Percentiles rank a stretch among this genome's conserved stretches.
Evolutionary conservation across 495 filamentous ascomycete species (phyloP).

Genomic region (Glutinoglossum americanum): DNA sequence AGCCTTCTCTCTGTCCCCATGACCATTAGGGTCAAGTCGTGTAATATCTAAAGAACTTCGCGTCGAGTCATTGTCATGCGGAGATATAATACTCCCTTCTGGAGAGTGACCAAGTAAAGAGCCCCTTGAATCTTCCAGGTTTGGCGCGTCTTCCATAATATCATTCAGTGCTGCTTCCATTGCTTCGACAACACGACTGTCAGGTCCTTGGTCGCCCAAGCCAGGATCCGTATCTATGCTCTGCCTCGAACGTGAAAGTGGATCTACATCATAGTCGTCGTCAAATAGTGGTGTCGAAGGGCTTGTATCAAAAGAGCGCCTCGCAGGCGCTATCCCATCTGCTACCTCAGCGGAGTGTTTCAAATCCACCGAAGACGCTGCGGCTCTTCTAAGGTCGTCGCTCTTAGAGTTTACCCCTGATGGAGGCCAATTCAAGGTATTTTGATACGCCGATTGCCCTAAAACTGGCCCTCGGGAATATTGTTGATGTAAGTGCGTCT

Average conservation of each 20-base stretch:
- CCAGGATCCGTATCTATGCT: slow-evolving; percentile 24
- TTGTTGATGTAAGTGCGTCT: slow-evolving; percentile 2
- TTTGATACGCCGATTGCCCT: background rate
- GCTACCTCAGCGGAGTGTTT: slow-evolving; percentile 17
- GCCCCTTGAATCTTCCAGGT: slow-evolving; percentile 35
- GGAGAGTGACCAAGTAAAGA: slow-evolving; percentile 25
- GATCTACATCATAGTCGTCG: slow-evolving; percentile 44
- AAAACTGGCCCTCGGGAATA: background rate
- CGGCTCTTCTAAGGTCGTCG: slow-evolving; percentile 32
- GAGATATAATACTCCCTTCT: slow-evolving; percentile 2
- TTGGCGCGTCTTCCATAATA: slow-evolving; percentile 65
- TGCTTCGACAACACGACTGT: slow-evolving; percentile 53
- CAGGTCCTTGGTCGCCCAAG: slow-evolving; percentile 11
- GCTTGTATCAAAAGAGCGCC: slow-evolving; percentile 36
- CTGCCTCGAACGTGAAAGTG: slow-evolving; percentile 34
- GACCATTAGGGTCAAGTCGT: slow-evolving; percentile 6
- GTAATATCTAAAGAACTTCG: slow-evolving; percentile 33
- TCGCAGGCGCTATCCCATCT: slow-evolving; percentile 19
- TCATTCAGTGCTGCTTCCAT: slow-evolving; percentile 90
- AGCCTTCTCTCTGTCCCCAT: slow-evolving; percentile 28
- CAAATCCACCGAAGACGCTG: slow-evolving; percentile 36
- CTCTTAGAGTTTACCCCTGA: slow-evolving; percentile 12
- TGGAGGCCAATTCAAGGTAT: slow-evolving; percentile 12
- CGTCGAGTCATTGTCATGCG: slow-evolving; percentile 25
- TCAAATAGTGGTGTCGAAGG: slow-evolving; percentile 36